Evolutionary conservation across 768 basidiomycete species (phyloP).

Genomic region (Serendipita sp.): DNA sequence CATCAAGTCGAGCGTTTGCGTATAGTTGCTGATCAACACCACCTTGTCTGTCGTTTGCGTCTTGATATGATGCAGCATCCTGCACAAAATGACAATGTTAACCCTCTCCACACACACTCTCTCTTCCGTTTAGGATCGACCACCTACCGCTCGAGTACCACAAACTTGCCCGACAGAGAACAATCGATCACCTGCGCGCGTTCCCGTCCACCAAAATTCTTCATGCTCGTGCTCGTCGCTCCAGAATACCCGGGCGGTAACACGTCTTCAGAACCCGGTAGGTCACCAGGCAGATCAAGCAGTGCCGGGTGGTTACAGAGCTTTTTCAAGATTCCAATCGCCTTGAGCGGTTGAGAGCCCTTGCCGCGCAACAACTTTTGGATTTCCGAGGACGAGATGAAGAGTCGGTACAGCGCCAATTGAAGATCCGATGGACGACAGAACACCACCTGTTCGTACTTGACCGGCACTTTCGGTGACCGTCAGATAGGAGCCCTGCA

Average conservation of each 20-base stretch:
- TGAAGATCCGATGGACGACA: conserved; percentile 76
- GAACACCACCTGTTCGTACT: conserved; percentile 97
- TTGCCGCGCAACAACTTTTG: conserved; percentile 73
- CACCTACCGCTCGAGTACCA: conserved; percentile 72
- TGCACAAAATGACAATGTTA: conserved; percentile 22
- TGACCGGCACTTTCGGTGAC: conserved; percentile 66
- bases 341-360: conserved; percentile 88
- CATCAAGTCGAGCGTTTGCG: conserved; percentile 85
- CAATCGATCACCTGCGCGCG: conserved; percentile 41
- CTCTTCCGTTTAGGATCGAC: conserved; percentile 8
- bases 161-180: conserved; percentile 82
- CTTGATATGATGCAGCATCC: conserved; percentile 65
- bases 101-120: background rate
- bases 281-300: conserved; percentile 67
- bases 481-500: background rate
- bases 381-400: conserved; percentile 86
- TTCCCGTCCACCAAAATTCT: conserved; percentile 12
- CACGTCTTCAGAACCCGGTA: conserved; percentile 63
- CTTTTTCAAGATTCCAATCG: conserved; percentile 88
- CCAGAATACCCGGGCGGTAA: conserved; percentile 73
- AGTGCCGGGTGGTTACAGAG: conserved; percentile 91
- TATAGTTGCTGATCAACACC: conserved; percentile 92
- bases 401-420: conserved; percentile 67
- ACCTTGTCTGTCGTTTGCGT: conserved; percentile 85
- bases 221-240: conserved; percentile 18